phyloP scores from a whole-genome alignment of 495 filamentous ascomycete genomes.

The Apiosordaria backusii region DNA sequence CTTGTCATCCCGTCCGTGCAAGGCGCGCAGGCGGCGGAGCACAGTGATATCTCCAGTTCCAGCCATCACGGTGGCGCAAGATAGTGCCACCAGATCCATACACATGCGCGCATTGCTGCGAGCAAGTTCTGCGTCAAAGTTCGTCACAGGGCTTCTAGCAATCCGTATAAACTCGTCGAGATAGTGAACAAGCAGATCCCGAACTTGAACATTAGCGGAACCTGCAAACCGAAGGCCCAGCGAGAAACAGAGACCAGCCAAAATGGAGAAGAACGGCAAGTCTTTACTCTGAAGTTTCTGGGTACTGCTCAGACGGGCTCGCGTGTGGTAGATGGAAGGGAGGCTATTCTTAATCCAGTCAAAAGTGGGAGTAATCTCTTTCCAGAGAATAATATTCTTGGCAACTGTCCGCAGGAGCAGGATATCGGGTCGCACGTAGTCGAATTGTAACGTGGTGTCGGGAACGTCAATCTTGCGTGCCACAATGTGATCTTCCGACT shows the following conservation, averaged over 20 bases:
- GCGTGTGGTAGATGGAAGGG: slow-evolving; percentile 60
- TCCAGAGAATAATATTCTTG: slow-evolving; percentile 93
- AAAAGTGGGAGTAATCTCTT: slow-evolving; percentile 63
- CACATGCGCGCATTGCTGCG: slow-evolving; percentile 83
- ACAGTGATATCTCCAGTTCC: slow-evolving; percentile 86
- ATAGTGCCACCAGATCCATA: slow-evolving; percentile 77
- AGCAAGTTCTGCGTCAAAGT: slow-evolving; percentile 78
- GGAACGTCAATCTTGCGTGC: slow-evolving; percentile 92
- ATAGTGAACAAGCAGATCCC: slow-evolving; percentile 78
- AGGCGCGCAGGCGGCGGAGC: slow-evolving; percentile 81
- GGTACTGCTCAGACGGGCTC: slow-evolving; percentile 51
- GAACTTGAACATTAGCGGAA: slow-evolving; percentile 65
- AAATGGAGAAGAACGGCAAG: slow-evolving; percentile 88
- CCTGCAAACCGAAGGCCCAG: slow-evolving; percentile 84
- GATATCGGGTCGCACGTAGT: slow-evolving; percentile 91
- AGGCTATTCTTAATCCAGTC: slow-evolving; percentile 73
- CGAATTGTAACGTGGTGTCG: slow-evolving; percentile 82
- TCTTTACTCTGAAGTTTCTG: slow-evolving; percentile 65
- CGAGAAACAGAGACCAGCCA: slow-evolving; percentile 82
- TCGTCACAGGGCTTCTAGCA: slow-evolving; percentile 59
- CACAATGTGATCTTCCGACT: slow-evolving; percentile 82
- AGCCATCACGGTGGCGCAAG: slow-evolving; percentile 87
- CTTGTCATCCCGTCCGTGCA: slow-evolving; percentile 82
- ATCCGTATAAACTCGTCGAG: slow-evolving; percentile 84
- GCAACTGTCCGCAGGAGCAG: slow-evolving; percentile 86